phyloP scores from a whole-genome alignment of 1,139 yeast species.

The Blastobotrys ciferrii region DNA sequence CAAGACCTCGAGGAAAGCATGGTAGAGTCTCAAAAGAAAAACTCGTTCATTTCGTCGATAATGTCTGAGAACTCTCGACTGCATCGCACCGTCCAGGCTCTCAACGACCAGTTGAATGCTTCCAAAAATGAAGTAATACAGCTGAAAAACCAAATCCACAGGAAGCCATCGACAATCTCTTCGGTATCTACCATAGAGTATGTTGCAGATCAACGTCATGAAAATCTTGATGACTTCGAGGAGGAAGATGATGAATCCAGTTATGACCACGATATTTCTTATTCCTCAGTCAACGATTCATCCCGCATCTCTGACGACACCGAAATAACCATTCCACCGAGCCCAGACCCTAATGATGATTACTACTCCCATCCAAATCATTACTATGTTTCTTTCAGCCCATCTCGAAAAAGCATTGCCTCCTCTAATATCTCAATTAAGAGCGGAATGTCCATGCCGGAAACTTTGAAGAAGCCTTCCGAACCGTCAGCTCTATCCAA shows the following conservation, averaged over 20 bases:
- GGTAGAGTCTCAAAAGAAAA: not conserved
- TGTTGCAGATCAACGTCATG: not conserved
- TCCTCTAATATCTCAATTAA: slow-evolving; percentile 3
- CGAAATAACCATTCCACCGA: slow-evolving; percentile 1
- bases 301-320: not conserved
- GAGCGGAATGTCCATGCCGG: slow-evolving; percentile 1
- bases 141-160: not conserved
- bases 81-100: slow-evolving; percentile 1
- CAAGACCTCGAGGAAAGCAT: slow-evolving; percentile 3
- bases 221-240: not conserved
- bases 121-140: slow-evolving; percentile 4
- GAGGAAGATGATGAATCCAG: not conserved
- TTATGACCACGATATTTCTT: not conserved
- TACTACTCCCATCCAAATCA: not conserved
- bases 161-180: not conserved
- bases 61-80: slow-evolving; percentile 1
- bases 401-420: not conserved
- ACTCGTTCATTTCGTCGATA: not conserved
- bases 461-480: slow-evolving; percentile 1
- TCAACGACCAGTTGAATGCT: not conserved
- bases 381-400: not conserved
- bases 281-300: not conserved
- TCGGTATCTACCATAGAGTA: not conserved
- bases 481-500: slow-evolving; percentile 4
- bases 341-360: not conserved